These are phyloP conservation scores for Platanthera guangdongensis DNA, from an alignment of 106 monocot species.

Conservation along the genomic window DNA sequence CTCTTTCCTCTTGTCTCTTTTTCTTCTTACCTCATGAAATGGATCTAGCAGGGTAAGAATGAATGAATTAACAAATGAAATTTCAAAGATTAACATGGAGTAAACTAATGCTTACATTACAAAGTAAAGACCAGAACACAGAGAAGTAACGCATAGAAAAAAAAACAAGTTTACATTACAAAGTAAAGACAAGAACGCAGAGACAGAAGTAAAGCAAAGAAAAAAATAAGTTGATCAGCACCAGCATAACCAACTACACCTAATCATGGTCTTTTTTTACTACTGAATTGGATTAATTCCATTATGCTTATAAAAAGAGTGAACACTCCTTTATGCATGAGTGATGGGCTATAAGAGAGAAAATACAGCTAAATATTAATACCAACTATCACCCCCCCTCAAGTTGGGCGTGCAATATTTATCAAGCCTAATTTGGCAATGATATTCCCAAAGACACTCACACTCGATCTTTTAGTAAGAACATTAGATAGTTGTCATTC, in stretches of 20 bases:
- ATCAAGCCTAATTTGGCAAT: too few relatives aligned
- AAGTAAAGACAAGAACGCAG: background rate
- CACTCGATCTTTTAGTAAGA: too few relatives aligned
- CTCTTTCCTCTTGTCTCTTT: slow-evolving; percentile 87
- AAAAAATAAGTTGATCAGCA: background rate
- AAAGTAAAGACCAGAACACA: background rate
- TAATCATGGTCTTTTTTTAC: background rate
- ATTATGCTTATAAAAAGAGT: too few relatives aligned
- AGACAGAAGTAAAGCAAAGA: background rate
- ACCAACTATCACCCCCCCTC: too few relatives aligned
- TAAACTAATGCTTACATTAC: background rate
- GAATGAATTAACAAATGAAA: background rate
- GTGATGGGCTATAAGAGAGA: too few relatives aligned
- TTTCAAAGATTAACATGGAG: background rate
- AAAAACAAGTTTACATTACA: background rate
- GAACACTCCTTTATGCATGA: too few relatives aligned
- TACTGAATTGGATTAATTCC: too few relatives aligned
- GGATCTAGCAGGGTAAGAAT: slow-evolving; percentile 45
- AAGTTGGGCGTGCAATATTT: too few relatives aligned
- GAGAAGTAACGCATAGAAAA: background rate
- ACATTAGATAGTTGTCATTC: too few relatives aligned
- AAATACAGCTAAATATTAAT: too few relatives aligned
- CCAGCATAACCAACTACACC: background rate
- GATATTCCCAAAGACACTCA: too few relatives aligned
- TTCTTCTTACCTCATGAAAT: slow-evolving; percentile 88